Percentiles rank a stretch among this genome's conserved stretches.
Evolutionary conservation across 1,139 yeast genomes (phyloP).

Genomic region (Blastobotrys serpentis): DNA sequence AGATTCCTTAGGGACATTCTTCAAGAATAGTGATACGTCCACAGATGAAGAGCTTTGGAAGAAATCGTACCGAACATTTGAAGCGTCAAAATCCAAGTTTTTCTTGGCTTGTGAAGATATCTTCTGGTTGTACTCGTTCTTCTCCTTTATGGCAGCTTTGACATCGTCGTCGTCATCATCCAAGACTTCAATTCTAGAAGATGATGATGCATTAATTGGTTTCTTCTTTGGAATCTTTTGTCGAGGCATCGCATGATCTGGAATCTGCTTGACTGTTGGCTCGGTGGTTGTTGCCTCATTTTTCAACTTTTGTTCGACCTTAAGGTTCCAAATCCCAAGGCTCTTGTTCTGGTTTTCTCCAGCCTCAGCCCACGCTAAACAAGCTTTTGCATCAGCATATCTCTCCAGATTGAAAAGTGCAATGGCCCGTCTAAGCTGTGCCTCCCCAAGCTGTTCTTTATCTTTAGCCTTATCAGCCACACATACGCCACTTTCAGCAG

Average conservation of each 20-base stretch:
- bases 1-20: constrained; percentile 53
- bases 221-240: neutral
- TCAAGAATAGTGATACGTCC: constrained; percentile 70
- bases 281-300: constrained; percentile 19
- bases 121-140: constrained; percentile 10
- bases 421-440: constrained; percentile 57
- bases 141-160: constrained; percentile 14
- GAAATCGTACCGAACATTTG: constrained; percentile 69
- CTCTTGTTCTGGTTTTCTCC: constrained; percentile 48
- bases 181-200: constrained; percentile 3
- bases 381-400: constrained; percentile 48
- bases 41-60: constrained; percentile 62
- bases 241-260: constrained; percentile 14
- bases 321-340: constrained; percentile 27
- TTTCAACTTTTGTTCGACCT: constrained; percentile 19
- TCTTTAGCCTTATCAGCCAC: constrained; percentile 54
- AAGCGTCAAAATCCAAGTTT: constrained; percentile 8
- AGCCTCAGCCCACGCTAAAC: constrained; percentile 51
- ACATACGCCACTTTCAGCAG: constrained; percentile 54
- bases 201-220: constrained; percentile 3
- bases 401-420: constrained; percentile 42
- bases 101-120: constrained; percentile 9
- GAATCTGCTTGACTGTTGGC: constrained; percentile 25
- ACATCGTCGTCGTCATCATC: constrained; percentile 14
- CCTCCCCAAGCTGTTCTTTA: constrained; percentile 53